Evolutionary conservation across 805 yeast genomes (phyloP), one percentile per base, ranked within the genome.

Genomic region (Schizosaccharomyces lindneri): DNA sequence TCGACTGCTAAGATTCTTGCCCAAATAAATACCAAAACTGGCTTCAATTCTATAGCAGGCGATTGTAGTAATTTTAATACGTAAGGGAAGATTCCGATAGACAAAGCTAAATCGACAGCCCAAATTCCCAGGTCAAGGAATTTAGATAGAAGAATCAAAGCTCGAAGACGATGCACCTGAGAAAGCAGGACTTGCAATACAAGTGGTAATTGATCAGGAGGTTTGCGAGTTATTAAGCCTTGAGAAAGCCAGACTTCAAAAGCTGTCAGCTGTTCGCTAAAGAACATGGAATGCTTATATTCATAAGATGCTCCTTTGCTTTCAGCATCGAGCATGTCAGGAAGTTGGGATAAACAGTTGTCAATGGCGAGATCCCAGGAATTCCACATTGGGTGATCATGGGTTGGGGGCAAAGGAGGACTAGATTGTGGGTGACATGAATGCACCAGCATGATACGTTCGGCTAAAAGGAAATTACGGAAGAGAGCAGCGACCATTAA

Each of bases 351-450:
- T 57, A 93, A 74, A 3, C 94, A 94, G 69, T 93, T 97, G 70
- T 93, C 97, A 51, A 93, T 83, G 0, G 98, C 97, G 64, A 93
- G 75, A 69, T 93, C 97, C 97, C 98, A 93, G 0, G 96, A 83
- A 63, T 87, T 93, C 98, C 98, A 93, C 86, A 93, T 83, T 4
- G 94, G 81, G 69, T 93, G 97, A 64, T 80, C 79, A 59, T 85
- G 81, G 15, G 81, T 74, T 62, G 87, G 93, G 0, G 98, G 97
- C 48, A 93, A 73, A 9, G 85, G 87, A 0, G 98, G 98, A 65
- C 87, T 94, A 19, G 95, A 87, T 2, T 89, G 81, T 0, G 98
- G 97, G 68, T 88, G 94, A 70, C 97, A 89, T 63, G 89, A 88
- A 66, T 85, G 82, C 67, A 84, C 82, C 2, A 95, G 88, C 97